Conservation (phyloP, 192 early-diverging fungal genomes). For the Mortierella hygrophila region DNA sequence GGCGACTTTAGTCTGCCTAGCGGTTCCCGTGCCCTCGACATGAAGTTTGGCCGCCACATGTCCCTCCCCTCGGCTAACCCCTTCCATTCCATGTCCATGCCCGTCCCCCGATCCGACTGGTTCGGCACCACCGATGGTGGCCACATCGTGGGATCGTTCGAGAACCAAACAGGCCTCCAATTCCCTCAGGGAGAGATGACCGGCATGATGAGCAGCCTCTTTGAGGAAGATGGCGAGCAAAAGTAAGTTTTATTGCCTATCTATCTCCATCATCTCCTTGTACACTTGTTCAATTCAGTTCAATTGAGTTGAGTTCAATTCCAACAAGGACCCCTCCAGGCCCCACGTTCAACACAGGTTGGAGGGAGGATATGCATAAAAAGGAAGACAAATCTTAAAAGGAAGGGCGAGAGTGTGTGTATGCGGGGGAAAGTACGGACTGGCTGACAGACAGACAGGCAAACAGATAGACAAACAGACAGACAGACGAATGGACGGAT, state of each 20-base stretch:
- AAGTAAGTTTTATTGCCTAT: slow-evolving; percentile 62
- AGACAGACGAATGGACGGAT: too few species aligned
- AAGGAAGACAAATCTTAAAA: neutral
- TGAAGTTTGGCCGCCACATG: slow-evolving; percentile 55
- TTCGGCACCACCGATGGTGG: slow-evolving; percentile 48
- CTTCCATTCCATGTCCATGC: slow-evolving; percentile 56
- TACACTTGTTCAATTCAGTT: neutral
- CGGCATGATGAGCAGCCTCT: slow-evolving; percentile 58
- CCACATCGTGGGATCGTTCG: slow-evolving; percentile 47
- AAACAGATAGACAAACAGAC: too few species aligned
- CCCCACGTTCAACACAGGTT: slow-evolving; percentile 7
- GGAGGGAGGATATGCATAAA: neutral
- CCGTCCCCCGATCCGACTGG: slow-evolving; percentile 51
- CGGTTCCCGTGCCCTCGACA: slow-evolving; percentile 40
- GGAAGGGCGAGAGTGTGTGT: neutral
- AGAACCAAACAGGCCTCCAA: slow-evolving; percentile 47
- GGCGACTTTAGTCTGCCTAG: slow-evolving; percentile 51
- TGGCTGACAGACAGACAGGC: too few species aligned
- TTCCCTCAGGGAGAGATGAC: slow-evolving; percentile 48
- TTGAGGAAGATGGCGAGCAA: slow-evolving; percentile 64
- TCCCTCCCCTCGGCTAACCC: slow-evolving; percentile 32
- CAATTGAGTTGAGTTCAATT: neutral
- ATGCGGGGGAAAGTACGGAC: too few species aligned
- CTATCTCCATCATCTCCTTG: slow-evolving; percentile 26
- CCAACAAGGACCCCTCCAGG: slow-evolving; percentile 4